Percentiles rank a stretch among this genome's conserved stretches.
Conservation (phyloP, 2,329 filamentous ascomycete genomes). For the Boeremia lycopersici region DNA sequence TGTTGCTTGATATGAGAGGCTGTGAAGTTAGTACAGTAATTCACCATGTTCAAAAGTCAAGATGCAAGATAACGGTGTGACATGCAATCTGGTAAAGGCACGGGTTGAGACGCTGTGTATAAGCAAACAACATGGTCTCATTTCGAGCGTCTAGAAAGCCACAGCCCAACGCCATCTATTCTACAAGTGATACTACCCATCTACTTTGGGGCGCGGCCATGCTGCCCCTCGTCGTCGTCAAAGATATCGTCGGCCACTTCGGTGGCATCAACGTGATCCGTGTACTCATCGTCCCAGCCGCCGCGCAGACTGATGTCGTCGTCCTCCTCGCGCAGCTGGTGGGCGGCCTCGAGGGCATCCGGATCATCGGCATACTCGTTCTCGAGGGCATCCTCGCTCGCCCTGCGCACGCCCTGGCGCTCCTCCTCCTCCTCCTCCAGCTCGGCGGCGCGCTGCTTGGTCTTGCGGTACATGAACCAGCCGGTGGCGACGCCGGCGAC, state of each 20-base stretch:
- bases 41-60: too few relatives aligned
- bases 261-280: conserved; percentile 52
- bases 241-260: conserved; percentile 53
- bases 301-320: conserved; percentile 59
- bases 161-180: too few relatives aligned
- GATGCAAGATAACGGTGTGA: too few relatives aligned
- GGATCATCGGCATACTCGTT: conserved; percentile 54
- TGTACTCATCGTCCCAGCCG: conserved; percentile 53
- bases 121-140: too few relatives aligned
- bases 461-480: conserved; percentile 79
- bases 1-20: too few relatives aligned
- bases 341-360: conserved; percentile 48
- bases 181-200: too few relatives aligned
- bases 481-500: conserved; percentile 76
- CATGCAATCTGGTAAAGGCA: too few relatives aligned
- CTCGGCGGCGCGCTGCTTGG: conserved; percentile 56
- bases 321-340: conserved; percentile 55
- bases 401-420: conserved; percentile 41
- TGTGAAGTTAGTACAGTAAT: too few relatives aligned
- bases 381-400: conserved; percentile 44
- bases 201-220: neutral
- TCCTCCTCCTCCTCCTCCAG: conserved; percentile 58
- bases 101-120: too few relatives aligned
- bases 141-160: too few relatives aligned
- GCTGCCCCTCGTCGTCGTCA: conserved; percentile 45